Base-by-base conservation (phyloP, 2,329 filamentous ascomycete genomes). In the Neophaeococcomyces mojaviensis region DNA sequence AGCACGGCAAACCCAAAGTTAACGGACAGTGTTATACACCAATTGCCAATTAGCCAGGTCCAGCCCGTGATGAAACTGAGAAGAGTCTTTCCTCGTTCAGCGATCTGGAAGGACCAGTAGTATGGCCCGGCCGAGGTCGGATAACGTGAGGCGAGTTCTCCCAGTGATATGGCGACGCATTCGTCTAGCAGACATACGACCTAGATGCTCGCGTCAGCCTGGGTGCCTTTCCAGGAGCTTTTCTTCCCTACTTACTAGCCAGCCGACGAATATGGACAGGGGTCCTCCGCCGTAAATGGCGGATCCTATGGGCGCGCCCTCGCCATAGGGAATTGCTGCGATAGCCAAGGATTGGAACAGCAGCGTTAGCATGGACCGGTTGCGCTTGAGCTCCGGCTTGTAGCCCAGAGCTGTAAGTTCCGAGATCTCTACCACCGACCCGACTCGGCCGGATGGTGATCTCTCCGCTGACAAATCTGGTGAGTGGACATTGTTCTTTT, bases 261-360 rank as follows among this genome's bases (percentile, higher is more conserved):
- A 78, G 35, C 76, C 76, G 2, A 78, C 57, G 48, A 78, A 78
- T 58, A 78, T 76, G 2, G 74, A 70, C 1, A 77, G 64, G 31
- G 70, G 75, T 1, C 76, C 76, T 7, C 65, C 66, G 35, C 64
- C 66, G 39, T 67, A 68, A 49, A 69, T 68, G 40, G 68, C 68
- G 22, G 58, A 66, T 42, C 68, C 58, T 74, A 77, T 49, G 72
- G 80, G 4, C 74, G 45, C 46, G 30, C 53, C 55, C 32, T 53
- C 50, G n/a, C 52, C 53, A 36, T 52, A 55, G 10, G 53, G 77
- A 38, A 80, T 76, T 16, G 77, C 77, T 26, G 37, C 76, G 24
- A 81, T 80, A 18, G 77, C 76, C 6, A 81, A 64, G 0, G 73
- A 74, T 59, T 81, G 77, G 58, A 81, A 82, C 10, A 81, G 66